Conservation (phyloP, 2,329 filamentous ascomycete genomes). For the Botrytis hyacinthi region DNA sequence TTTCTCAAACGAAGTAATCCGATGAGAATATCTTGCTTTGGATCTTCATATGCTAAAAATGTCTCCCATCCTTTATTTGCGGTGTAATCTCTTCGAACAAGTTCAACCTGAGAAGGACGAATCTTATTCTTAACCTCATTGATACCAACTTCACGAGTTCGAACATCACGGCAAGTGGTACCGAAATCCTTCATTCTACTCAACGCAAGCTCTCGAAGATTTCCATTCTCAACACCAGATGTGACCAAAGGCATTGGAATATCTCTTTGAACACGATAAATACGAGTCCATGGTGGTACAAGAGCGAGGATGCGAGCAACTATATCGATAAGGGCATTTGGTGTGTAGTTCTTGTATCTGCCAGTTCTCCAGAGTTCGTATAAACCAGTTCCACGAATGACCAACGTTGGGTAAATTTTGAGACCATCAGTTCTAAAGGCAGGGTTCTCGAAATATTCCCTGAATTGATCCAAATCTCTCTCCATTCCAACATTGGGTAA, state of each 20-base stretch:
- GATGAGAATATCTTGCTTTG: slow-evolving; percentile 96
- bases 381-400: slow-evolving; percentile 92
- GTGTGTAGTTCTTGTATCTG: slow-evolving; percentile 97
- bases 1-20: slow-evolving; percentile 84
- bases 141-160: slow-evolving; percentile 94
- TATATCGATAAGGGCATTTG: slow-evolving; percentile 92
- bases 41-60: slow-evolving; percentile 95
- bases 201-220: slow-evolving; percentile 86
- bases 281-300: slow-evolving; percentile 95
- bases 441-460: slow-evolving; percentile 96
- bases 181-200: slow-evolving; percentile 99
- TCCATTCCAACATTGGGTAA: slow-evolving; percentile 98
- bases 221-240: slow-evolving; percentile 96
- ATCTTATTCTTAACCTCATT: slow-evolving; percentile 99
- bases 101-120: slow-evolving; percentile 89
- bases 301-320: slow-evolving; percentile 94
- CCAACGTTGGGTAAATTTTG: slow-evolving; percentile 96
- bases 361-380: slow-evolving; percentile 98
- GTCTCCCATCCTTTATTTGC: slow-evolving; percentile 99
- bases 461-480: slow-evolving; percentile 92
- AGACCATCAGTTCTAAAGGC: slow-evolving; percentile 94
- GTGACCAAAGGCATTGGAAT: slow-evolving; percentile 99
- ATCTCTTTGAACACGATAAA: slow-evolving; percentile 96
- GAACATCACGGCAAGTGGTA: slow-evolving; percentile 92
- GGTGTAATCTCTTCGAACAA: slow-evolving; percentile 88